Evolutionary conservation across 306 rosid species (phyloP), one percentile per base, ranked within the genome.

Genomic region (Hippophae gyantsensis): DNA sequence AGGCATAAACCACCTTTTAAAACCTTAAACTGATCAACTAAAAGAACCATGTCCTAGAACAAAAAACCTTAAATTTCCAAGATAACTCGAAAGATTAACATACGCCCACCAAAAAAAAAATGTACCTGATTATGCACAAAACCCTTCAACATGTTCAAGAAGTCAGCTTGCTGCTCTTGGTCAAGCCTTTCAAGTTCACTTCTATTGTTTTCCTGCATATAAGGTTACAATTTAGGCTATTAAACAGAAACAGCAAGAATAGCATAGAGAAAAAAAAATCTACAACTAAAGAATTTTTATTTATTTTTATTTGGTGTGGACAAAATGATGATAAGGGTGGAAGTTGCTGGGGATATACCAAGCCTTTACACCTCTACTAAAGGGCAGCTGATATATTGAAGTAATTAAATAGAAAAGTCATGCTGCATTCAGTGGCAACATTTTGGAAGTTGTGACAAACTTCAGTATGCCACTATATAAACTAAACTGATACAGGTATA

Each of bases 171-270:
- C 75, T 83, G 83, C 81, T 90, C 98, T 41, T 47, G 74, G 64
- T 90, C 95, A 62, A 90, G 76, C 70, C 98, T 85, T 73, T 90
- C 95, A 48, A 90, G 89, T 77, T 90, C 98, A 73, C 69, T 83
- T 81, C 80, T 76, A 67, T 90, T 90, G 75, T 90, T 87, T 70
- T 90, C 98, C 98, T 90, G 81, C 81, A 72, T 60, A 55, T 45
- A 42, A 23, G 6, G 48, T 26, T 18, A 49, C 47, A 46, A 38
- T 0, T 1, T 27, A 55, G 46, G 52, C 59, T 8, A 12, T 9
- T 57, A 8, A 12, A 38, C 1, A 40, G 40, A 23, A 10, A 3
- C 10, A 48, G 51, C 41, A 54, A 13, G 60, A 5, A 46, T 3
- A 13, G 41, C 13, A 9, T 14, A 49, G 14, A 10, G 23, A 6